Evolutionary conservation across 495 filamentous ascomycete species (phyloP), one percentile per base, ranked within the genome.

Genomic region (Xylaria scruposa): DNA sequence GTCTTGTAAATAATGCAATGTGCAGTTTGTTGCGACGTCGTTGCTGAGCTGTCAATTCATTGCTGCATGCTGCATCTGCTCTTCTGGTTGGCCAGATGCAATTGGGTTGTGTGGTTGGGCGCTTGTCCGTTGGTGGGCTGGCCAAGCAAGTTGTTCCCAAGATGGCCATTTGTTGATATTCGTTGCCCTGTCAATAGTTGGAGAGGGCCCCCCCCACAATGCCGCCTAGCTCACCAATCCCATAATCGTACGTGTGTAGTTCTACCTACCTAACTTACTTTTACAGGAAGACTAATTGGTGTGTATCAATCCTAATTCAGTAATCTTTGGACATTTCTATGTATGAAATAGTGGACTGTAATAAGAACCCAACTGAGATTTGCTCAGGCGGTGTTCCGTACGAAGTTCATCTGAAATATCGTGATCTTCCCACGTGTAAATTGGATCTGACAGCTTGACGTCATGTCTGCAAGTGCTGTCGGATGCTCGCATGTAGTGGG

Each of bases 11-110:
- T 31, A 40, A 38, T 38, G 31, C 64, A 26, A 24, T n/a, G 5
- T 26, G 6, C 5, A 46, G 46, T 53, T 12, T 68, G 66, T 58
- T 68, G 26, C 58, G 17, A 31, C 51, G n/a, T 19, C 36, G n/a
- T 56, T 62, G 44, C 46, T 70, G 68, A 64, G 59, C 44, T 70
- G 58, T 63, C 67, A 69, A 69, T 69, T 63, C 47, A 61, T 42
- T 46, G 24, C 29, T n/a, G 49, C 49, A 44, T 46, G 24, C 29
- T n/a, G 49, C 49, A 44, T 54, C 19, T 53, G 65, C 49, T 8
- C 13, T 49, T 67, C 47, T 64, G 68, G 36, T 44, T 64, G 58
- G 58, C 21, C 47, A 29, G 44, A 42, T 64, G 21, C 44, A 33
- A 51, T 49, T 42, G 44, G 44, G 19, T 62, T 47, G 31, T 63